Evolutionary conservation across 1,284 basidiomycete genomes (phyloP).

Genomic region (Leccinum insolens): DNA sequence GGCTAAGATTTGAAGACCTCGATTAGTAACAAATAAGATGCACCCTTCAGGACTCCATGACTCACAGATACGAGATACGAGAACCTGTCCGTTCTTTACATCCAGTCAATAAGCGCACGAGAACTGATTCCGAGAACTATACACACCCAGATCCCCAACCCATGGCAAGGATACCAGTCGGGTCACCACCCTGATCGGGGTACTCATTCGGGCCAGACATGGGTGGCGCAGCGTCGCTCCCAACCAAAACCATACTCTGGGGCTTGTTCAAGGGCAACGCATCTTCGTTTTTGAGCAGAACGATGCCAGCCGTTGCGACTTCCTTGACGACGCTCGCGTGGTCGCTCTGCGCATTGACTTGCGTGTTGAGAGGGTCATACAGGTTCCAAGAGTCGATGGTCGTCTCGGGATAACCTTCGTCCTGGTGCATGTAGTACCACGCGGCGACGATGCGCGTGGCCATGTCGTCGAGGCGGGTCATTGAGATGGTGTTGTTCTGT

Average conservation of each 20-base stretch:
- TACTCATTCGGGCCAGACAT: conserved; percentile 60
- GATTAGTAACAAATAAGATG: not conserved
- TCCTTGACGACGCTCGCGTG: conserved; percentile 61
- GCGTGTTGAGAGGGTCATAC: conserved; percentile 48
- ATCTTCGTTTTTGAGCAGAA: conserved; percentile 76
- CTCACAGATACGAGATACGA: conserved; percentile 42
- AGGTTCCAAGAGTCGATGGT: conserved; percentile 56
- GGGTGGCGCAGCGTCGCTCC: conserved; percentile 62
- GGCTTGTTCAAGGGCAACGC: conserved; percentile 55
- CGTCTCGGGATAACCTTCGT: conserved; percentile 55
- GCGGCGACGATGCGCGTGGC: conserved; percentile 64
- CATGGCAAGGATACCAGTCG: conserved; percentile 58
- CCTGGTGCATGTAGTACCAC: conserved; percentile 62
- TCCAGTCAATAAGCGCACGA: not conserved
- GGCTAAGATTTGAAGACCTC: conserved; percentile 27
- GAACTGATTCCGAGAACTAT: not conserved
- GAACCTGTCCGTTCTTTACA: conserved; percentile 39
- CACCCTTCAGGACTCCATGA: not conserved
- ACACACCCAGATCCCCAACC: conserved; percentile 65
- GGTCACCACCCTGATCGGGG: conserved; percentile 48
- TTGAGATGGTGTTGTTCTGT: conserved; percentile 38
- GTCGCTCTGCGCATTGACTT: conserved; percentile 65
- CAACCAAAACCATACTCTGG: conserved; percentile 37
- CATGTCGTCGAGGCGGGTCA: conserved; percentile 65
- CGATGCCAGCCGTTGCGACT: conserved; percentile 70